These are phyloP conservation scores for Cladosporium sphaerospermum DNA, from an alignment of 2,329 filamentous ascomycete species.

Conservation along the genomic window DNA sequence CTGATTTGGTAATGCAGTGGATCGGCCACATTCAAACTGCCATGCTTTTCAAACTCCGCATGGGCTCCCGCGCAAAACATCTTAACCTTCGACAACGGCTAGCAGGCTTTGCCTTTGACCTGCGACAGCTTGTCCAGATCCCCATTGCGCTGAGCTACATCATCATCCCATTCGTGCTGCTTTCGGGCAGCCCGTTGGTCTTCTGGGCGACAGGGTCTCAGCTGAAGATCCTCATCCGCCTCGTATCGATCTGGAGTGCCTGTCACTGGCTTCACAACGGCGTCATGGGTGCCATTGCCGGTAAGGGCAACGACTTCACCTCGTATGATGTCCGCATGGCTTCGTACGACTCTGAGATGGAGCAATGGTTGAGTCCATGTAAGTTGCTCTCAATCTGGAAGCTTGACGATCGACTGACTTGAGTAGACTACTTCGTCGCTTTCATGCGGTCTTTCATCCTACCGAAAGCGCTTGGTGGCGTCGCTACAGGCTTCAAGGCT, in stretches of 20 bases:
- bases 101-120: slow-evolving; percentile 53
- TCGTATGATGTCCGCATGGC: slow-evolving; percentile 58
- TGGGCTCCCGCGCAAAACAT: slow-evolving; percentile 9
- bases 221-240: slow-evolving; percentile 11
- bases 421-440: slow-evolving; percentile 1
- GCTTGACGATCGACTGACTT: neutral
- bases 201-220: slow-evolving; percentile 43
- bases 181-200: slow-evolving; percentile 52
- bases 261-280: slow-evolving; percentile 14
- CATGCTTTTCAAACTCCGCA: slow-evolving; percentile 12
- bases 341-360: slow-evolving; percentile 51
- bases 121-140: slow-evolving; percentile 41
- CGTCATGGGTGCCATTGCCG: slow-evolving; percentile 10
- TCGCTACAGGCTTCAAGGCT: slow-evolving; percentile 53
- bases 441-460: slow-evolving; percentile 18
- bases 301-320: slow-evolving; percentile 19
- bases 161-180: slow-evolving; percentile 52
- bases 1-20: neutral
- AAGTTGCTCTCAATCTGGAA: neutral
- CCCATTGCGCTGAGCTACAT: slow-evolving; percentile 53
- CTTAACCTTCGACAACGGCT: slow-evolving; percentile 30
- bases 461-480: slow-evolving; percentile 41
- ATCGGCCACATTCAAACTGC: slow-evolving; percentile 14
- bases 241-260: slow-evolving; percentile 12
- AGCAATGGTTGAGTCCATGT: slow-evolving; percentile 13